Evolutionary conservation across 805 yeast species (phyloP).

Genomic region (Lachancea waltii): DNA sequence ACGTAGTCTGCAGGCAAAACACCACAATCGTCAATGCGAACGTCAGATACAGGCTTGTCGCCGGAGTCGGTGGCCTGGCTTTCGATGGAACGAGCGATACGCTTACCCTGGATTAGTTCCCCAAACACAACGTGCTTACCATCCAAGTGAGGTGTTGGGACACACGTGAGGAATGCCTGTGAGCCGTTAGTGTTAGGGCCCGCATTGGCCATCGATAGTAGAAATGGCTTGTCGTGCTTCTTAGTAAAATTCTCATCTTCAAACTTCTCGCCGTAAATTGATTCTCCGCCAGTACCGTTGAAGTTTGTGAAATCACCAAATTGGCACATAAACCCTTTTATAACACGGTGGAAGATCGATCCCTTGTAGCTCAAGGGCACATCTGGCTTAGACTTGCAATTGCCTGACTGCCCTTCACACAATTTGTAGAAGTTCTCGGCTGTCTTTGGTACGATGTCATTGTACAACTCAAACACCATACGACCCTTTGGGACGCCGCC

Average conservation of each 20-base stretch:
- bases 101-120: constrained; percentile 74
- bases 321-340: constrained; percentile 84
- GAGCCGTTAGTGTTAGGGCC: constrained; percentile 96
- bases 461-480: constrained; percentile 66
- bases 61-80: constrained; percentile 49
- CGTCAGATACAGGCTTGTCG: constrained; percentile 68
- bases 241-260: constrained; percentile 83
- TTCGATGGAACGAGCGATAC: constrained; percentile 74
- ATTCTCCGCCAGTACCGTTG: constrained; percentile 75
- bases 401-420: constrained; percentile 79
- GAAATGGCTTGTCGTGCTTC: constrained; percentile 76
- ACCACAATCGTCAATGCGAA: constrained; percentile 75
- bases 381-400: constrained; percentile 23
- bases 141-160: constrained; percentile 87
- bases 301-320: constrained; percentile 86
- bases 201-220: constrained; percentile 94
- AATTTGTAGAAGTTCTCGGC: constrained; percentile 85
- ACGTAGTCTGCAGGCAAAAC: constrained; percentile 55
- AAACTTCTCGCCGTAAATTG: constrained; percentile 77
- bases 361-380: constrained; percentile 70
- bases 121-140: constrained; percentile 98
- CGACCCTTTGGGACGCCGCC: constrained; percentile 69
- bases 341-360: constrained; percentile 89
- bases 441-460: constrained; percentile 76
- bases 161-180: constrained; percentile 91